Percentiles rank a stretch among this genome's conserved stretches.
phyloP scores from a whole-genome alignment of 306 rosid genomes.

The Senna tora region DNA sequence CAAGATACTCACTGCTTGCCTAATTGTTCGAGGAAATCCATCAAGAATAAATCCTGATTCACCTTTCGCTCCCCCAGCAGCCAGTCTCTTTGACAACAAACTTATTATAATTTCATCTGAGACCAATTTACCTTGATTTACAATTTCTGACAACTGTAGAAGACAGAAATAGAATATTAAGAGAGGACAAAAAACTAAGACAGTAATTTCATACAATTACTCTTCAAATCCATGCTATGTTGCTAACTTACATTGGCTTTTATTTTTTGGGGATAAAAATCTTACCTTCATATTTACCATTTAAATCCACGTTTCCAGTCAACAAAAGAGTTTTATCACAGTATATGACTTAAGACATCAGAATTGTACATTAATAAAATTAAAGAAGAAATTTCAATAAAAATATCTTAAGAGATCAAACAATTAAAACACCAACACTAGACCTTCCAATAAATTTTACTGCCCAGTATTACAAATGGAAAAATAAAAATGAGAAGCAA shows the following conservation, averaged over 20 bases:
- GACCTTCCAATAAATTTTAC: background rate
- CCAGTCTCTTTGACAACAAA: conserved; percentile 82
- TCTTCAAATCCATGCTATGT: conserved; percentile 3
- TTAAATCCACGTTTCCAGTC: conserved; percentile 14
- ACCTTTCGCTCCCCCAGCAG: conserved; percentile 71
- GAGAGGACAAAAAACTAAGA: conserved; percentile 15
- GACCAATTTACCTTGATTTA: conserved; percentile 86
- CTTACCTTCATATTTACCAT: conserved; percentile 18
- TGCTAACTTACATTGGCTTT: no score
- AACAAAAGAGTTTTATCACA: conserved; percentile 12
- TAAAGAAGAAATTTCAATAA: background rate
- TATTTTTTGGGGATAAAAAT: background rate
- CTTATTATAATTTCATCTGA: conserved; percentile 85
- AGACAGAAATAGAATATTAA: conserved; percentile 17
- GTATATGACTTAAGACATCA: conserved; percentile 2
- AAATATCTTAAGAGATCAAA: conserved; percentile 6
- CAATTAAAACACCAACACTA: conserved; percentile 3
- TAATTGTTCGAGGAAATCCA: conserved; percentile 93
- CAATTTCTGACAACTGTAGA: conserved; percentile 86
- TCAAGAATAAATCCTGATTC: conserved; percentile 94
- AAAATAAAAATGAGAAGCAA: conserved; percentile 8
- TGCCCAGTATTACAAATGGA: background rate
- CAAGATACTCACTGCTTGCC: conserved; percentile 78
- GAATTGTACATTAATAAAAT: background rate
- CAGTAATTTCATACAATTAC: conserved; percentile 9